Percentiles rank a stretch among this genome's conserved stretches.
These are phyloP conservation scores for Exophiala phaeomuriformis DNA, from an alignment of 2,329 filamentous ascomycete genomes.

Conservation along the genomic window DNA sequence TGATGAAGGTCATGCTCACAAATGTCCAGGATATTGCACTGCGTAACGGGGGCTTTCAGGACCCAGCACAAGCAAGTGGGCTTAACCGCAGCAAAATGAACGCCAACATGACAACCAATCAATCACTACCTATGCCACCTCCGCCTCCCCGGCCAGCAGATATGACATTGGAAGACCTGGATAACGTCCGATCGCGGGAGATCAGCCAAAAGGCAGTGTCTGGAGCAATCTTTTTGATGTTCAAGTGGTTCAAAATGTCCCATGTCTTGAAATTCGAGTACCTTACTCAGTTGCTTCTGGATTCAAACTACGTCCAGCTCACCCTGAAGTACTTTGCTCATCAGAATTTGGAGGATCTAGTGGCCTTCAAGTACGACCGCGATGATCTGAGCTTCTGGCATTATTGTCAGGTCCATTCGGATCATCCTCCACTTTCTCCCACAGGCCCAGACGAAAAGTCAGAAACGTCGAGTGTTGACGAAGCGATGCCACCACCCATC, in stretches of 20 bases:
- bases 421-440: slow-evolving; percentile 44
- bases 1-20: slow-evolving; percentile 77
- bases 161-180: slow-evolving; percentile 62
- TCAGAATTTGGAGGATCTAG: slow-evolving; percentile 84
- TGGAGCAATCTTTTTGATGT: slow-evolving; percentile 73
- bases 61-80: slow-evolving; percentile 45
- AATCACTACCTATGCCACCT: slow-evolving; percentile 24
- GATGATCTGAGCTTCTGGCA: slow-evolving; percentile 87
- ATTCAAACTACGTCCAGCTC: slow-evolving; percentile 89
- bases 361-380: slow-evolving; percentile 77
- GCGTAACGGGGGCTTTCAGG: slow-evolving; percentile 34
- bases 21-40: slow-evolving; percentile 81
- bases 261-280: slow-evolving; percentile 96
- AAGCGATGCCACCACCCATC: slow-evolving; percentile 79
- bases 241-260: slow-evolving; percentile 95
- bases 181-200: slow-evolving; percentile 73
- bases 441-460: slow-evolving; percentile 28
- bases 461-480: slow-evolving; percentile 43
- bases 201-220: slow-evolving; percentile 87
- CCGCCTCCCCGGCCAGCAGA: slow-evolving; percentile 28
- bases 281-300: slow-evolving; percentile 81
- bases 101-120: slow-evolving; percentile 22
- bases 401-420: slow-evolving; percentile 70
- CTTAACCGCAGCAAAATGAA: slow-evolving; percentile 27
- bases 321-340: slow-evolving; percentile 90